Conservation (phyloP, 1,284 basidiomycete genomes). For the Cutaneotrichosporon spelunceum region DNA sequence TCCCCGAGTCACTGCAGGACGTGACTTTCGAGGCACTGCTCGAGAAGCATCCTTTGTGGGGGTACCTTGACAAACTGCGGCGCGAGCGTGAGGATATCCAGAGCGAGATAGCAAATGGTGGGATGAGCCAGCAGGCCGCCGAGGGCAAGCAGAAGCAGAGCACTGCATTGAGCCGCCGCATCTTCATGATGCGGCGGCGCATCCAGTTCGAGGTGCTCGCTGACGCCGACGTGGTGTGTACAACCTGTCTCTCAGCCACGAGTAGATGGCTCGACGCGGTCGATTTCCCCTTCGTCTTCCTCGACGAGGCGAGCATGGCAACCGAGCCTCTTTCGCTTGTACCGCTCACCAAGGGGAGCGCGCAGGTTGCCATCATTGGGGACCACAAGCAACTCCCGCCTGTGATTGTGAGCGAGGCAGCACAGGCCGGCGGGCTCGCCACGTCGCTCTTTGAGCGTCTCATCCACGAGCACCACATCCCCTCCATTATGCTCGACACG, state of each 20-base stretch:
- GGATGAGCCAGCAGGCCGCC: slow-evolving; percentile 21
- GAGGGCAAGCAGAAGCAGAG: slow-evolving; percentile 53
- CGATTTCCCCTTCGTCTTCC: slow-evolving; percentile 89
- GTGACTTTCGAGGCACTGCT: slow-evolving; percentile 67
- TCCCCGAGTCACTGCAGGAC: slow-evolving; percentile 59
- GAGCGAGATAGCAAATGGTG: slow-evolving; percentile 51
- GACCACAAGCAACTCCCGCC: slow-evolving; percentile 97
- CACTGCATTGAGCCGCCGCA: slow-evolving; percentile 43
- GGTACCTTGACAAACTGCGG: slow-evolving; percentile 55
- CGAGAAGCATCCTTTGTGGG: slow-evolving; percentile 61
- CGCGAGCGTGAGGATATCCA: slow-evolving; percentile 58
- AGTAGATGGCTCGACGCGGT: slow-evolving; percentile 54
- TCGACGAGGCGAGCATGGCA: slow-evolving; percentile 94
- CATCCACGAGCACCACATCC: slow-evolving; percentile 68
- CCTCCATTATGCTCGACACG: slow-evolving; percentile 81
- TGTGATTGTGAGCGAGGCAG: slow-evolving; percentile 71
- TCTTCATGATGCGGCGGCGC: slow-evolving; percentile 27
- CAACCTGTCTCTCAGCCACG: slow-evolving; percentile 73
- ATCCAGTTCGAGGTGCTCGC: slow-evolving; percentile 58
- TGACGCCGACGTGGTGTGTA: slow-evolving; percentile 75
- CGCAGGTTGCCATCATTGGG: slow-evolving; percentile 82
- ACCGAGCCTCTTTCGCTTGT: slow-evolving; percentile 85
- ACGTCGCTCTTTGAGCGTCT: slow-evolving; percentile 85
- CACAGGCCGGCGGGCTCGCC: slow-evolving; percentile 66
- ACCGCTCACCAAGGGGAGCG: slow-evolving; percentile 81